These are phyloP conservation scores for Clonostachys rosea DNA, from an alignment of 2,329 filamentous ascomycete genomes.

Conservation along the genomic window DNA sequence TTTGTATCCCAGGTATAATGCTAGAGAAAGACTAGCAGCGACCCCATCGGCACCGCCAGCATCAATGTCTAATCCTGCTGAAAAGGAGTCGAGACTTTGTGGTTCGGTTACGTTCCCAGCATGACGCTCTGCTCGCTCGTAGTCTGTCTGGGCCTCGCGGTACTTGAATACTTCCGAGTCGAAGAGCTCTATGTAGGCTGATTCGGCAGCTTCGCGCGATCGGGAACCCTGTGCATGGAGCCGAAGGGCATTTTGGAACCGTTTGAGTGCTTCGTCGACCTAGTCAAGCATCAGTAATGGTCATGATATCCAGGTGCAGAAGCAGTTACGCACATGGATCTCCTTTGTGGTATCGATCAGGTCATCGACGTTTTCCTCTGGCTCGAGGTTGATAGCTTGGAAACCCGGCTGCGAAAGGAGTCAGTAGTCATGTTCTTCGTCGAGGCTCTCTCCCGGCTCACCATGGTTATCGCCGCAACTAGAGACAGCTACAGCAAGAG, in stretches of 20 bases:
- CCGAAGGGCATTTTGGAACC: conserved; percentile 88
- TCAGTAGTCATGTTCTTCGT: conserved; percentile 3
- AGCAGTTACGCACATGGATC: conserved; percentile 56
- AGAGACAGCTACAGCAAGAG: not conserved
- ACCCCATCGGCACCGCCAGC: conserved; percentile 66
- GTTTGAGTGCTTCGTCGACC: conserved; percentile 93
- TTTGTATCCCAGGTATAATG: conserved; percentile 90
- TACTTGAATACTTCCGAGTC: conserved; percentile 92
- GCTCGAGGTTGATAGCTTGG: conserved; percentile 88
- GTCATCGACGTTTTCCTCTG: conserved; percentile 84
- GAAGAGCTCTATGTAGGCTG: conserved; percentile 82
- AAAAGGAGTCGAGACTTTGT: conserved; percentile 38
- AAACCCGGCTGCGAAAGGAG: conserved; percentile 54
- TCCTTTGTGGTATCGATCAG: conserved; percentile 95
- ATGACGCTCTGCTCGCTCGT: conserved; percentile 62
- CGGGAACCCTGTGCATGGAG: conserved; percentile 81
- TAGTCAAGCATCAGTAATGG: conserved; percentile 17
- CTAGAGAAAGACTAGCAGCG: conserved; percentile 79
- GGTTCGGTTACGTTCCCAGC: conserved; percentile 37
- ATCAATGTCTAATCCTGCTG: conserved; percentile 46
- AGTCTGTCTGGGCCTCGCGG: conserved; percentile 81
- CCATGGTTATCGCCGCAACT: not conserved
- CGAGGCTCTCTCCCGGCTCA: no score
- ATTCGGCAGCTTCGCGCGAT: conserved; percentile 70
- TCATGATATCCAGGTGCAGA: not conserved